Evolutionary conservation across 805 yeast genomes (phyloP).

Genomic region (Myxozyma neglecta): DNA sequence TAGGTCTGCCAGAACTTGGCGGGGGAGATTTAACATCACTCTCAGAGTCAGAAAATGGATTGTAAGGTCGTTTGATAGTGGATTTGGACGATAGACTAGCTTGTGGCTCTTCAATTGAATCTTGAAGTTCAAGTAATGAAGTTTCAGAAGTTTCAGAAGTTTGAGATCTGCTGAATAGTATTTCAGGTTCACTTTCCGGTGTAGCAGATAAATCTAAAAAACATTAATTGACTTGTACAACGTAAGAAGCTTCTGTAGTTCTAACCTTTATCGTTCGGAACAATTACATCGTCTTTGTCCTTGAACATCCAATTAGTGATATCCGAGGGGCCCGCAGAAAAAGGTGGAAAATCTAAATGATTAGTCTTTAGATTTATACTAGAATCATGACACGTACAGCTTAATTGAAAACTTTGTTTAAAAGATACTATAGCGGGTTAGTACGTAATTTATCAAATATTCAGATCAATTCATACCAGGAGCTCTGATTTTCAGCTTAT

Average conservation of each 20-base stretch:
- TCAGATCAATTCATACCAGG: neutral
- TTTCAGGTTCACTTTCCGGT: neutral
- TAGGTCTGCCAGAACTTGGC: neutral
- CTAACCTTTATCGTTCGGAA: too few relatives aligned
- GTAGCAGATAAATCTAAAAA: neutral
- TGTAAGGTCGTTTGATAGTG: neutral
- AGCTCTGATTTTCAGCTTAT: neutral
- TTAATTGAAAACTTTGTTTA: too few relatives aligned
- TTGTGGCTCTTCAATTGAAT: neutral
- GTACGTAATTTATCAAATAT: neutral
- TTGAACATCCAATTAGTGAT: too few relatives aligned
- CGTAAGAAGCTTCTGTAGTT: too few relatives aligned
- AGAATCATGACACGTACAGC: too few relatives aligned
- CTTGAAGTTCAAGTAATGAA: neutral
- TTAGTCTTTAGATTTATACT: too few relatives aligned
- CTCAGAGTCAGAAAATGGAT: neutral
- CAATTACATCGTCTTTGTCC: too few relatives aligned
- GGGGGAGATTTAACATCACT: neutral
- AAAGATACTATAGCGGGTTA: too few relatives aligned
- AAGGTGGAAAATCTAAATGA: too few relatives aligned
- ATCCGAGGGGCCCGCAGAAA: too few relatives aligned
- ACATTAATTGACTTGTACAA: too few relatives aligned
- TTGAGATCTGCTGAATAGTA: neutral
- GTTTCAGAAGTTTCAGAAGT: neutral
- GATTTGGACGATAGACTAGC: too few relatives aligned